Conservation (phyloP, 2,329 filamentous ascomycete species). For the Aspergillus ruber region DNA sequence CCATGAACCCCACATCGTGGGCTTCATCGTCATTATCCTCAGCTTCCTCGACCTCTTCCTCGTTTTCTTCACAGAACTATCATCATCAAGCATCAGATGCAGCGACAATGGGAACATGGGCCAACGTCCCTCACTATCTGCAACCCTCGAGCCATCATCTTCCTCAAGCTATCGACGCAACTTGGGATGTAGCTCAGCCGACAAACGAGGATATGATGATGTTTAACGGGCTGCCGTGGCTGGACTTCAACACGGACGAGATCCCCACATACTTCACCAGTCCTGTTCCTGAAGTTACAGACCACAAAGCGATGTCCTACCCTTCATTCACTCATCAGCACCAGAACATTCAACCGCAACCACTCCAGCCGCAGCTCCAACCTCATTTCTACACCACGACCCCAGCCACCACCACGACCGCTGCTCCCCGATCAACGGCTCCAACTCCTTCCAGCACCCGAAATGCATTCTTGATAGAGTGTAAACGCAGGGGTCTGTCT, state of each 20-base stretch:
- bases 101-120: conserved; percentile 2
- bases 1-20: not conserved
- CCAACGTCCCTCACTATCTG: not conserved
- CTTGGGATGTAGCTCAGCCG: not conserved
- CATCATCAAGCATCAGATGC: conserved; percentile 1
- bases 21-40: not conserved
- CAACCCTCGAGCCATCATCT: not conserved
- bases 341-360: not conserved
- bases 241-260: not conserved
- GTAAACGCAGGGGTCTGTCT: conserved; percentile 36
- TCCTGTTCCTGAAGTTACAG: not conserved
- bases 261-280: not conserved
- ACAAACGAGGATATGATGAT: not conserved
- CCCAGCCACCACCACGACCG: not conserved
- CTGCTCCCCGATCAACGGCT: not conserved
- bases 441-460: conserved; percentile 13
- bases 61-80: not conserved
- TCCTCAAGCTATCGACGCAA: not conserved
- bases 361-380: not conserved
- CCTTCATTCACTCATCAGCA: not conserved
- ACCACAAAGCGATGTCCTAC: not conserved
- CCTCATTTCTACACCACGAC: not conserved
- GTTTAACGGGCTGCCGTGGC: not conserved
- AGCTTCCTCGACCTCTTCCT: not conserved
- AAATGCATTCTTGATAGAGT: conserved; percentile 36